Conservation (phyloP, 2,329 filamentous ascomycete genomes). For the Talaromyces sp. region DNA sequence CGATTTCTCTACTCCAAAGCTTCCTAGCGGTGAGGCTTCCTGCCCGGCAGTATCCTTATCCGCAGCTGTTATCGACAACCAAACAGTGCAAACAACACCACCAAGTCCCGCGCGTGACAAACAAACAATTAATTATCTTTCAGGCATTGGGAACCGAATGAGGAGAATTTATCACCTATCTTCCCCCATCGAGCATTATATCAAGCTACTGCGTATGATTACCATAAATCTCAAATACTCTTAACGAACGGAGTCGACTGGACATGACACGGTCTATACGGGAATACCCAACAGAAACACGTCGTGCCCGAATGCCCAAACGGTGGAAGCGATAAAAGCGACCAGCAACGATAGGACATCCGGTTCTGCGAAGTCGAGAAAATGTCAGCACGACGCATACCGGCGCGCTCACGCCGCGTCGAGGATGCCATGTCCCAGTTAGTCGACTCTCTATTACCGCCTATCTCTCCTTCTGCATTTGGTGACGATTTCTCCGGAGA, state of each 20-base stretch:
- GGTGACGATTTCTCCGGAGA: conserved; percentile 32
- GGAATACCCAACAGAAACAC: neutral
- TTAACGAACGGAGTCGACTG: neutral
- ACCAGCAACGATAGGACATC: neutral
- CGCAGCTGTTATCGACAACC: conserved; percentile 16
- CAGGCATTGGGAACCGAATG: neutral
- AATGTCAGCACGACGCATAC: conserved; percentile 32
- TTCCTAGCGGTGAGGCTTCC: neutral
- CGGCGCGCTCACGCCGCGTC: conserved; percentile 39
- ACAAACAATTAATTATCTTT: neutral
- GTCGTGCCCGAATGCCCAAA: neutral
- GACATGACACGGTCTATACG: neutral
- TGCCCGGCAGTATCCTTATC: neutral
- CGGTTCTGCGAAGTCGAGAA: neutral
- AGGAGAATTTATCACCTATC: neutral
- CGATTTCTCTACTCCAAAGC: neutral
- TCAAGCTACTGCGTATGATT: neutral
- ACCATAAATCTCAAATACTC: neutral
- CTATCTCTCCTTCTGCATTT: conserved; percentile 31
- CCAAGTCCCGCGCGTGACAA: conserved; percentile 16
- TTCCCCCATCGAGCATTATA: neutral
- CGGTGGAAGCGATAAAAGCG: neutral
- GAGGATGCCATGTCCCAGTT: conserved; percentile 45
- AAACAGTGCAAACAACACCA: conserved; percentile 27
- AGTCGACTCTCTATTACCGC: conserved; percentile 41